Base-by-base conservation (phyloP, 225 moss, liverwort and hornwort species). In the Antitrichia curtipendula region DNA sequence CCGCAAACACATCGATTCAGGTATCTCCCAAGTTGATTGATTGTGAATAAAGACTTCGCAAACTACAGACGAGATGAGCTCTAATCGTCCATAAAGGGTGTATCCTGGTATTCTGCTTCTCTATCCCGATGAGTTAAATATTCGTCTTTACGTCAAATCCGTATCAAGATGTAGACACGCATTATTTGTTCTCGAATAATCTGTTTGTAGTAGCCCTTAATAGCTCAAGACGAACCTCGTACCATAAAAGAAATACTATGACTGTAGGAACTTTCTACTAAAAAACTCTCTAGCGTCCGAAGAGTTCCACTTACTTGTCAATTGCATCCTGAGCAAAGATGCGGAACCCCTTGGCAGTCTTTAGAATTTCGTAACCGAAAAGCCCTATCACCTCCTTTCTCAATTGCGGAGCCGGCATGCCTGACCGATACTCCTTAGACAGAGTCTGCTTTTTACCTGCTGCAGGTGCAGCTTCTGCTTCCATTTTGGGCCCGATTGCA, bases 321-420 rank as follows among this genome's bases (percentile, higher is more conserved):
- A 94, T 94, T 88, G 92, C 92, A 86, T 92, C 89, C 90, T 94
- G 94, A 58, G 94, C 94, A 80, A 94, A 94, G 85, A 92, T 90
- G 43, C 94, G 94, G 70, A 94, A 94, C 47, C 94, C 94, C 84
- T 92, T 90, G 54, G 94, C 94, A 75, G 90, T 87, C 86, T 92
- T 92, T 63, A 94, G 80, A 54, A 91, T 89, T 85, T 92, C 94
- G 70, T 94, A 94, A 50, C 94, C 94, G 86, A 91, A 94, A 52
- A 94, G 94, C 38, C 94, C 94, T 89, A 92, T 90, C 78, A 92
- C 88, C 84, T 92, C 94, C 89, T 91, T 92, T 64, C 94, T 89
- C 88, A 94, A 88, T 79, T 86, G 81, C 72, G 86, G 82, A 75
- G 84, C 82, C 75, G 89, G 90, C 84, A 89, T 89, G 70, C 84